Evolutionary conservation across 2,329 filamentous ascomycete genomes (phyloP).

Genomic region (Claviceps lovelessii): DNA sequence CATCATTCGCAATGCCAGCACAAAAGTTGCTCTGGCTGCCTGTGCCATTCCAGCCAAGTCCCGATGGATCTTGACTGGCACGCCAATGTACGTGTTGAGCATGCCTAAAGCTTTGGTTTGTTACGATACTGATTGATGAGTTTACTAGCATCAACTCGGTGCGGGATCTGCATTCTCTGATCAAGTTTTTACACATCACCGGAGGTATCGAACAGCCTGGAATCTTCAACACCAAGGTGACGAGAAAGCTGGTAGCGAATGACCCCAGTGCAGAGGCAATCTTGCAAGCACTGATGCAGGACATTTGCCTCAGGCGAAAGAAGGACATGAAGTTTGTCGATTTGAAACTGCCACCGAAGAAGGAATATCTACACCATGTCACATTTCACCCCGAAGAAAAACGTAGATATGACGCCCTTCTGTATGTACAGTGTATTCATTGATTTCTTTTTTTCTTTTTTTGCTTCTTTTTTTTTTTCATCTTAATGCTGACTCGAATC

Average conservation of each 20-base stretch:
- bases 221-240: constrained; percentile 51
- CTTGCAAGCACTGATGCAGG: constrained; percentile 64
- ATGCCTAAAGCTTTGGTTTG: neutral
- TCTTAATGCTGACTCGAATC: constrained; percentile 10
- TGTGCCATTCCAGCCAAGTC: constrained; percentile 53
- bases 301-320: constrained; percentile 64
- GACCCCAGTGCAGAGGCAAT: constrained; percentile 45
- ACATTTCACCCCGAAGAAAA: constrained; percentile 60
- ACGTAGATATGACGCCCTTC: constrained; percentile 61
- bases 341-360: constrained; percentile 60
- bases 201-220: constrained; percentile 61
- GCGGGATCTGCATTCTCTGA: constrained; percentile 65
- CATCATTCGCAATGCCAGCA: constrained; percentile 61
- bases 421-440: constrained; percentile 28
- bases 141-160: constrained; percentile 52
- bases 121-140: constrained; percentile 12
- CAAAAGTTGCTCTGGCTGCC: constrained; percentile 57
- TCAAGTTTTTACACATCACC: constrained; percentile 62
- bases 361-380: constrained; percentile 63
- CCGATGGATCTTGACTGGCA: constrained; percentile 68
- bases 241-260: constrained; percentile 48
- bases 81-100: constrained; percentile 49
- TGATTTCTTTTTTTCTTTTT: too few species aligned
- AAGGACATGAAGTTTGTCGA: constrained; percentile 87
- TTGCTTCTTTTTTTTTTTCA: neutral